A percentile compares a stretch with the other conserved stretches of the same genome.
These are phyloP conservation scores for Baorangia bicolor DNA, from an alignment of 768 basidiomycete genomes.

Conservation along the genomic window DNA sequence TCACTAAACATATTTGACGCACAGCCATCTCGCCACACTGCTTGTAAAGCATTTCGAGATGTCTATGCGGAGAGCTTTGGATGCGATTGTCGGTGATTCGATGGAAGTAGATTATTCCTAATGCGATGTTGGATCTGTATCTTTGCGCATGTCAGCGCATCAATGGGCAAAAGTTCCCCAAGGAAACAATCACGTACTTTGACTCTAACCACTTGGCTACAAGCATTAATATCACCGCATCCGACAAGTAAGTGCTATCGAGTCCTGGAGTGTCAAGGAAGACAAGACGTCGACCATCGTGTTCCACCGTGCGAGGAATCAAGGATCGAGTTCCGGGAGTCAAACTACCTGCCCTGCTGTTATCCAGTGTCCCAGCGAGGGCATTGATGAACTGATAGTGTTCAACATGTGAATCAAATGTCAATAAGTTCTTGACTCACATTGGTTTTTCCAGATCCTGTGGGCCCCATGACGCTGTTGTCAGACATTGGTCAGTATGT, in stretches of 20 bases:
- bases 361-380: background rate
- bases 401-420: background rate
- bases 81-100: no score
- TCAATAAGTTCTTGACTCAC: background rate
- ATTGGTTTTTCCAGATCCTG: constrained; percentile 7
- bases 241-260: background rate
- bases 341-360: background rate
- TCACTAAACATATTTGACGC: no score
- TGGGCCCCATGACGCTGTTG: background rate
- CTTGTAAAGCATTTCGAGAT: no score
- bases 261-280: constrained; percentile 8
- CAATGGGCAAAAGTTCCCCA: no score
- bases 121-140: no score
- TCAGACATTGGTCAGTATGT: background rate
- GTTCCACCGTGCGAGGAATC: background rate
- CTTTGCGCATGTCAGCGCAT: no score
- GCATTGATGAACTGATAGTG: constrained; percentile 3
- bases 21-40: no score
- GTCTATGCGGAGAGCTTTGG: no score
- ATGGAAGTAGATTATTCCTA: no score
- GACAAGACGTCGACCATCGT: background rate
- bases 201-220: background rate
- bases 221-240: background rate
- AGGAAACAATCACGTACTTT: background rate
- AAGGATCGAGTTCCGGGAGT: background rate